phyloP scores from a whole-genome alignment of 2,329 filamentous ascomycete species.

The Aschersonia sp. region DNA sequence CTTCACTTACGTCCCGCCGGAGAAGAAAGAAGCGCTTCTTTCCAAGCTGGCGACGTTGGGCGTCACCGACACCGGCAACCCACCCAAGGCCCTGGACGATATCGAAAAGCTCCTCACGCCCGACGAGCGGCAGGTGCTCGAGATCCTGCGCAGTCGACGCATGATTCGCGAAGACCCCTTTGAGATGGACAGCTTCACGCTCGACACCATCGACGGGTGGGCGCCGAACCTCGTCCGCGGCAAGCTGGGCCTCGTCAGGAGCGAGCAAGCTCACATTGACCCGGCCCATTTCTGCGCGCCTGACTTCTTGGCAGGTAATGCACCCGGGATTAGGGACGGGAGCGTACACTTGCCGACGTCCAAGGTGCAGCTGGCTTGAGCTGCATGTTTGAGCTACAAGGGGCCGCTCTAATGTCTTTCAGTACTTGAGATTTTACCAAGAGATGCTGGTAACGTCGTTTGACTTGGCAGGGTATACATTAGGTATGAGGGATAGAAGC shows the following conservation, averaged over 20 bases:
- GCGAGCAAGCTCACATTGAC: slow-evolving; percentile 1
- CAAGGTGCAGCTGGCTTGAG: slow-evolving; percentile 1
- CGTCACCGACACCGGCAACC: neutral
- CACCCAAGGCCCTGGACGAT: neutral
- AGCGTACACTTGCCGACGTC: slow-evolving; percentile 2
- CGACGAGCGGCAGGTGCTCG: slow-evolving; percentile 5
- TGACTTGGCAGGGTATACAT: no score
- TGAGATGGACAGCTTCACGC: slow-evolving; percentile 6
- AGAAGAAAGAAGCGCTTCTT: slow-evolving; percentile 6
- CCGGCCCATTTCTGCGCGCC: slow-evolving; percentile 1
- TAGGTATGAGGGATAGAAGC: no score
- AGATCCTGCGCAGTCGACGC: slow-evolving; percentile 4
- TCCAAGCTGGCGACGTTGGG: slow-evolving; percentile 6
- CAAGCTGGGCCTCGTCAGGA: slow-evolving; percentile 4
- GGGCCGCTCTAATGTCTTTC: no score
- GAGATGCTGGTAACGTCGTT: no score
- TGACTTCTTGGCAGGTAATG: slow-evolving; percentile 1
- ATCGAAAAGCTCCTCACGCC: slow-evolving; percentile 2
- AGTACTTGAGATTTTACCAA: no score
- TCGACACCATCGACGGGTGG: slow-evolving; percentile 6
- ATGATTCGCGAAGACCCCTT: slow-evolving; percentile 7
- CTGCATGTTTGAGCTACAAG: no score
- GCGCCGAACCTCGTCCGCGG: slow-evolving; percentile 5
- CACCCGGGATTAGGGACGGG: slow-evolving; percentile 1
- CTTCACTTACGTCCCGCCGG: slow-evolving; percentile 9